A percentile compares a stretch with the other conserved stretches of the same genome.
phyloP scores from a whole-genome alignment of 129 eudicot genomes.

The Escallonia herrerae region DNA sequence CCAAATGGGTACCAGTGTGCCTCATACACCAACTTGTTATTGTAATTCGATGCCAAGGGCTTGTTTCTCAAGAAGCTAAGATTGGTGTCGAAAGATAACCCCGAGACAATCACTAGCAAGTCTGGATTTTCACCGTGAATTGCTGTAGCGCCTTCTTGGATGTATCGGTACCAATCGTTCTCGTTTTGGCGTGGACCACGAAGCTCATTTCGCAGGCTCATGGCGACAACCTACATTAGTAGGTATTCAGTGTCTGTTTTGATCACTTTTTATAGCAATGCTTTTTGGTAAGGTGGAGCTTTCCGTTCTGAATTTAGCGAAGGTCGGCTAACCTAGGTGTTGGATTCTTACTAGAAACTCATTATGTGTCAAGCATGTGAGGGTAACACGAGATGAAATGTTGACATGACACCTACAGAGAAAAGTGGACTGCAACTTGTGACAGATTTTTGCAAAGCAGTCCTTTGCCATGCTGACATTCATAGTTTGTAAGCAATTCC shows the following conservation, averaged over 20 bases:
- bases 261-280: too few relatives aligned
- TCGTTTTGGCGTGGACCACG: slow-evolving; percentile 23
- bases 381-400: too few relatives aligned
- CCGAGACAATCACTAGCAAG: slow-evolving; percentile 26
- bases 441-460: too few relatives aligned
- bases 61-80: slow-evolving; percentile 14
- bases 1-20: too few relatives aligned
- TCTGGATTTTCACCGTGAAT: slow-evolving; percentile 23
- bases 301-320: background rate
- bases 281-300: background rate
- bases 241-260: background rate
- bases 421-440: too few relatives aligned
- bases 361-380: too few relatives aligned
- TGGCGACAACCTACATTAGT: slow-evolving; percentile 21
- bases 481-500: too few relatives aligned
- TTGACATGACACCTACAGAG: too few relatives aligned
- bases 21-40: too few relatives aligned
- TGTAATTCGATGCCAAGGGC: too few relatives aligned
- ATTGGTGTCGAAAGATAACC: slow-evolving; percentile 8
- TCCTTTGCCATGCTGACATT: too few relatives aligned
- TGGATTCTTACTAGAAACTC: too few relatives aligned
- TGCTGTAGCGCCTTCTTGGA: slow-evolving; percentile 9
- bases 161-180: slow-evolving; percentile 27
- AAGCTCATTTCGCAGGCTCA: slow-evolving; percentile 38
- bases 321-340: background rate